Percentiles rank a stretch among this genome's conserved stretches.
phyloP scores from a whole-genome alignment of 148 eudicot genomes.

The Polygonum aviculare region DNA sequence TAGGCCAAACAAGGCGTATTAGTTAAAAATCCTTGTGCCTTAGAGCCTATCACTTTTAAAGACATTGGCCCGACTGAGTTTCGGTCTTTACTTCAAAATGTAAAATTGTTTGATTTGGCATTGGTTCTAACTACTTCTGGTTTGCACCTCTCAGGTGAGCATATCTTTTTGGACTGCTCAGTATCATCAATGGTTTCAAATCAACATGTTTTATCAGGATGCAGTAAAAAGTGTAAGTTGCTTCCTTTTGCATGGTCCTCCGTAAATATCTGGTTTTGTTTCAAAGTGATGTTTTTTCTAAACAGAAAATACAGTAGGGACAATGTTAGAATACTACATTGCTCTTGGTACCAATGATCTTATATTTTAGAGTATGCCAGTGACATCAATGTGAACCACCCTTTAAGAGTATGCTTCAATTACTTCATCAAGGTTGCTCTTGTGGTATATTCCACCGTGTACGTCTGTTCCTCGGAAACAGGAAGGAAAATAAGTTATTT shows the following conservation, averaged over 20 bases:
- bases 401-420: neutral
- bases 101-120: neutral
- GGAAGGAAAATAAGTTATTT: neutral
- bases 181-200: constrained; percentile 52
- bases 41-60: neutral
- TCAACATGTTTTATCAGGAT: constrained; percentile 57
- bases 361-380: neutral
- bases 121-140: neutral
- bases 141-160: constrained; percentile 55
- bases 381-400: neutral
- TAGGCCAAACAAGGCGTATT: neutral
- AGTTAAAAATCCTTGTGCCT: neutral
- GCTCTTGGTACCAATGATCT: neutral
- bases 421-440: neutral
- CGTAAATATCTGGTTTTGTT: neutral
- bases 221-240: constrained; percentile 68
- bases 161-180: constrained; percentile 76
- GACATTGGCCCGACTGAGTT: neutral
- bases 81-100: neutral
- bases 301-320: neutral
- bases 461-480: neutral
- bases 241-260: constrained; percentile 9
- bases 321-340: constrained; percentile 18
- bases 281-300: neutral
- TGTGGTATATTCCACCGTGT: neutral